Percentiles rank a stretch among this genome's conserved stretches.
phyloP scores from a whole-genome alignment of 257 asterid genomes.

The Solanum sejunctum region DNA sequence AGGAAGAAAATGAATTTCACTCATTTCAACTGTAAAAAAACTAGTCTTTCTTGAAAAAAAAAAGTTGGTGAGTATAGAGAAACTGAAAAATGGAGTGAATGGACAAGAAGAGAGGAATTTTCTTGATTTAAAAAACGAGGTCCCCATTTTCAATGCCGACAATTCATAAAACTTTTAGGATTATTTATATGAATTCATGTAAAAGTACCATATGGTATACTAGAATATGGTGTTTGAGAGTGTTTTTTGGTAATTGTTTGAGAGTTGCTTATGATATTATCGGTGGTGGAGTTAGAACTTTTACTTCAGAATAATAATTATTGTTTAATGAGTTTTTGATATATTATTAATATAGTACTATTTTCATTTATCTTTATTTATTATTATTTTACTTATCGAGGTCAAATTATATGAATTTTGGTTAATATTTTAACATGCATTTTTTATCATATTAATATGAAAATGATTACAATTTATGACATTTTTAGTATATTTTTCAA shows the following conservation, averaged over 20 bases:
- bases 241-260: neutral
- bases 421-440: no score
- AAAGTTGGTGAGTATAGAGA: neutral
- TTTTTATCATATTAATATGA: no score
- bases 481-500: no score
- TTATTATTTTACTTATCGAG: no score
- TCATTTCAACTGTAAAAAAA: neutral
- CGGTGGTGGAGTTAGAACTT: neutral
- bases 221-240: neutral
- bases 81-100: neutral
- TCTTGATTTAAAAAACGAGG: constrained; percentile 18
- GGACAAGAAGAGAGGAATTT: neutral
- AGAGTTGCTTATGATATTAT: neutral
- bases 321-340: no score
- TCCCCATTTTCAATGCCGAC: constrained; percentile 37
- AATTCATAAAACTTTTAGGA: neutral
- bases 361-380: no score
- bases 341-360: no score
- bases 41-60: neutral
- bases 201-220: neutral
- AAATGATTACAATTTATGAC: no score
- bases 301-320: no score
- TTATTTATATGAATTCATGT: neutral
- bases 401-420: no score
- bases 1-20: neutral